These are phyloP conservation scores for Lachancea dasiensis DNA, from an alignment of 805 yeast genomes.

Conservation along the genomic window DNA sequence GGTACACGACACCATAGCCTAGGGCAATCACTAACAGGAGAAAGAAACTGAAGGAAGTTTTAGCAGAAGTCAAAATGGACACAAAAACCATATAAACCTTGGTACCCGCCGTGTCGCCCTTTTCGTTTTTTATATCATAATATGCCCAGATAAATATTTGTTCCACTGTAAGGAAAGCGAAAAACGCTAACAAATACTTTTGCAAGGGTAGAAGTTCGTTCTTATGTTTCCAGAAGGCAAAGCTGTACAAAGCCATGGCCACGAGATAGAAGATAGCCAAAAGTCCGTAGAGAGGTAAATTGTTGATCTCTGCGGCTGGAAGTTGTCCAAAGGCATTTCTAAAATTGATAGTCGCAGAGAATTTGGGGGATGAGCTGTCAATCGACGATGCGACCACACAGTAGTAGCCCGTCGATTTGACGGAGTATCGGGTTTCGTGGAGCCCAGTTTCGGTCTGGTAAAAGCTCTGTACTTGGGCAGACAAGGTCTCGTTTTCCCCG, in stretches of 20 bases:
- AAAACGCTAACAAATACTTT: slow-evolving; percentile 81
- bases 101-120: slow-evolving; percentile 50
- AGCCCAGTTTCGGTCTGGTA: slow-evolving; percentile 52
- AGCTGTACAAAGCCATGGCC: slow-evolving; percentile 74
- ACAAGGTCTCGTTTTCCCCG: slow-evolving; percentile 48
- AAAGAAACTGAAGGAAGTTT: slow-evolving; percentile 84
- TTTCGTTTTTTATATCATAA: slow-evolving; percentile 72
- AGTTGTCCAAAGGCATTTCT: slow-evolving; percentile 90
- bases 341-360: slow-evolving; percentile 66
- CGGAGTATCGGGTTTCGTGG: slow-evolving; percentile 55
- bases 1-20: slow-evolving; percentile 93
- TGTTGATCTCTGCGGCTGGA: slow-evolving; percentile 86
- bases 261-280: slow-evolving; percentile 79
- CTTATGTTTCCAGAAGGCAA: slow-evolving; percentile 78
- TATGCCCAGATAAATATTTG: slow-evolving; percentile 87
- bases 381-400: slow-evolving; percentile 72
- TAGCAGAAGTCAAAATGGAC: slow-evolving; percentile 71
- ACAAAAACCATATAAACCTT: slow-evolving; percentile 72
- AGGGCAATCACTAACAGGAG: slow-evolving; percentile 75
- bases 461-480: slow-evolving; percentile 51
- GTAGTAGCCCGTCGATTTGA: slow-evolving; percentile 80
- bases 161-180: slow-evolving; percentile 75
- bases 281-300: slow-evolving; percentile 81
- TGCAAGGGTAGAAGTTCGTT: slow-evolving; percentile 86
- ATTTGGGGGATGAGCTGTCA: slow-evolving; percentile 36